Conservation (phyloP, 1,284 basidiomycete species). For the Ceratobasidium sp. region DNA sequence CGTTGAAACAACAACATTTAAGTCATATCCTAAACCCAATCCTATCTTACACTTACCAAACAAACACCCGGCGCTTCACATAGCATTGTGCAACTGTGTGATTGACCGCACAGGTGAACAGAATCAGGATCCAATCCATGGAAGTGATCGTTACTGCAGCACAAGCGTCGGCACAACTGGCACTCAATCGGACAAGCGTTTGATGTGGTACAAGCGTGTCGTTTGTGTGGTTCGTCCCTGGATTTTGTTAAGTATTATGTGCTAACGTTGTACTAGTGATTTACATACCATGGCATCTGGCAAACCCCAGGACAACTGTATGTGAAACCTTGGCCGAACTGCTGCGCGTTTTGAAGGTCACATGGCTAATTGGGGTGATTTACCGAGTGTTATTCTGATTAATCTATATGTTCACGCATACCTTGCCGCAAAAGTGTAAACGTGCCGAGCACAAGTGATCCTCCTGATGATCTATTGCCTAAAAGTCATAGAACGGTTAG, state of each 20-base stretch:
- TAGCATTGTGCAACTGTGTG: slow-evolving; percentile 51
- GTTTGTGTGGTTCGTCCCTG: slow-evolving; percentile 60
- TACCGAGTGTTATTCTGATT: slow-evolving; percentile 55
- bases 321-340: slow-evolving; percentile 55
- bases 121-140: slow-evolving; percentile 60
- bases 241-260: slow-evolving; percentile 12
- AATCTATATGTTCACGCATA: too few relatives aligned
- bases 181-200: slow-evolving; percentile 64
- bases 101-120: slow-evolving; percentile 71
- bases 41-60: too few relatives aligned
- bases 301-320: slow-evolving; percentile 62
- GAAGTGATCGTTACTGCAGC: slow-evolving; percentile 62
- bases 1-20: neutral
- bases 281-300: slow-evolving; percentile 55
- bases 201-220: slow-evolving; percentile 61
- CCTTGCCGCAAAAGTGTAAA: slow-evolving; percentile 65
- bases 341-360: slow-evolving; percentile 54
- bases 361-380: slow-evolving; percentile 57
- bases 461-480: slow-evolving; percentile 58
- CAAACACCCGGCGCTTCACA: slow-evolving; percentile 56
- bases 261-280: slow-evolving; percentile 44
- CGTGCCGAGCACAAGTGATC: slow-evolving; percentile 65
- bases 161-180: slow-evolving; percentile 65
- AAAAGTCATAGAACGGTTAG: slow-evolving; percentile 5
- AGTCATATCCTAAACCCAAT: neutral